phyloP scores from a whole-genome alignment of 1,284 basidiomycete species.

The Tilletia horrida region DNA sequence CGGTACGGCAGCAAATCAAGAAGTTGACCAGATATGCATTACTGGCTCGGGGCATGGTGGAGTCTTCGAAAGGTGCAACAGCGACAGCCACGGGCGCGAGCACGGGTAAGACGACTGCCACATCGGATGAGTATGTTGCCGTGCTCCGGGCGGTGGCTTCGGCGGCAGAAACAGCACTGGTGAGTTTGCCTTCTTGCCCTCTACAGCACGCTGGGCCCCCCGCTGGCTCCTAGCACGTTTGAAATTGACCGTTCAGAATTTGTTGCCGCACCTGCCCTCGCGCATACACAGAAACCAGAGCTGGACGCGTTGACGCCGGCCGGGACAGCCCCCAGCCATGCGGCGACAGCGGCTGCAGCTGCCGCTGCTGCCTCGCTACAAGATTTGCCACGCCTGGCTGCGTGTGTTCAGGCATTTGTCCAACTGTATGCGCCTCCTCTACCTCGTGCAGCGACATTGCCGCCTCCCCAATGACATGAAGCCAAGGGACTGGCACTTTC shows the following conservation, averaged over 20 bases:
- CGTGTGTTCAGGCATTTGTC: background rate
- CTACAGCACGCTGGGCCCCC: too few species aligned
- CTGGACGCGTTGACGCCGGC: background rate
- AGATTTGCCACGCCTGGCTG: background rate
- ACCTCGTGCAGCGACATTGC: background rate
- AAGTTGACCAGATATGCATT: background rate
- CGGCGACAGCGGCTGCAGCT: background rate
- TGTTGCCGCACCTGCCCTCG: background rate
- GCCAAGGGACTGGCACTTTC: background rate
- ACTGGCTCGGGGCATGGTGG: constrained; percentile 6
- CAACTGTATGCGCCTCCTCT: constrained; percentile 10
- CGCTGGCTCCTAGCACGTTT: background rate
- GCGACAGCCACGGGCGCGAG: background rate
- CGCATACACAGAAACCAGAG: background rate
- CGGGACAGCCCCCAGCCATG: background rate
- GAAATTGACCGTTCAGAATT: too few species aligned
- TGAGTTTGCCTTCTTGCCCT: background rate
- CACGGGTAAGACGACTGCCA: background rate
- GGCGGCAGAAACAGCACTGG: background rate
- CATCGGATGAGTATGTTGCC: background rate
- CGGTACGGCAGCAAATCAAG: constrained; percentile 11
- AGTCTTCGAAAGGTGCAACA: background rate
- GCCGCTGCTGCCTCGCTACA: background rate
- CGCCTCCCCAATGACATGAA: background rate
- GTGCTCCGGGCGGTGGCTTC: background rate